Percentiles rank a stretch among this genome's conserved stretches.
Evolutionary conservation across 345 rosid genomes (phyloP).

Genomic region (Lepidium africanum): DNA sequence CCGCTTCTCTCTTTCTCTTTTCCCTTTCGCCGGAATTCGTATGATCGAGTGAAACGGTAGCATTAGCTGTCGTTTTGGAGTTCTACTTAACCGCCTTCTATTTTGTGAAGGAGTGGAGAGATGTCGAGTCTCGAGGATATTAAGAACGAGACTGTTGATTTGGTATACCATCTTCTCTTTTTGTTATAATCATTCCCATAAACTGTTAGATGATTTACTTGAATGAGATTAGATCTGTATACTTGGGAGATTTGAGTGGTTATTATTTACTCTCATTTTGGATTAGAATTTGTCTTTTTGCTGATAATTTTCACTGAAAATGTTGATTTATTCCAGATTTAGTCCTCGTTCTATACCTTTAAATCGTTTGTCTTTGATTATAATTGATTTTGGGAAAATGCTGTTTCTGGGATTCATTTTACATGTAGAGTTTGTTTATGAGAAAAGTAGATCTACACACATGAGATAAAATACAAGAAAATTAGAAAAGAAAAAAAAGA

Average conservation of each 20-base stretch:
- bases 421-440: conserved; percentile 15
- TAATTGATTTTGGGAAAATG: background rate
- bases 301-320: background rate
- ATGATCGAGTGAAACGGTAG: conserved; percentile 24
- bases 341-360: background rate
- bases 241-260: background rate
- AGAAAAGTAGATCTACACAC: conserved; percentile 25
- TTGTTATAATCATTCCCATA: background rate
- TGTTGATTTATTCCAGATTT: no score
- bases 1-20: background rate
- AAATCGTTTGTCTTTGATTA: background rate
- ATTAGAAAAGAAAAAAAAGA: background rate
- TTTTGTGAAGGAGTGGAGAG: conserved; percentile 21
- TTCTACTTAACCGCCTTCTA: background rate
- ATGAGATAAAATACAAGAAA: background rate
- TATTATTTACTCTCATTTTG: background rate
- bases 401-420: background rate
- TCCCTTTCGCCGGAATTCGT: background rate
- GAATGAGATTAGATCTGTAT: conserved; percentile 9
- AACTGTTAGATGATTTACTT: background rate
- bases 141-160: conserved; percentile 72
- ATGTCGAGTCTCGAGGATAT: conserved; percentile 51
- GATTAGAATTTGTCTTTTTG: background rate
- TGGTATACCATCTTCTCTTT: conserved; percentile 31
- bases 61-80: conserved; percentile 8